Evolutionary conservation across 306 rosid genomes (phyloP).

Genomic region (Ochetophila trinervis): DNA sequence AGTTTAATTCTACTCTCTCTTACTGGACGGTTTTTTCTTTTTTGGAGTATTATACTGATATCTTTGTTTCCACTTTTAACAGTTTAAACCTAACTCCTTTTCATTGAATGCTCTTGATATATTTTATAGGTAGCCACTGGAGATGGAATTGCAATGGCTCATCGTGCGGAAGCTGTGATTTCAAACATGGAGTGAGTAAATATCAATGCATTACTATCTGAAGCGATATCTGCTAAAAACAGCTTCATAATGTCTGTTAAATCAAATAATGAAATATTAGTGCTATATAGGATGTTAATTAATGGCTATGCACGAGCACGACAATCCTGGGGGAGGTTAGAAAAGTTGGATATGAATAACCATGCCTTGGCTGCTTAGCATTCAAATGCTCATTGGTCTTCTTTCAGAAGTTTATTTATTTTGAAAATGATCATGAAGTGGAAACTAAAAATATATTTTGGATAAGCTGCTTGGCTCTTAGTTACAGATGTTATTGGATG

Average conservation of each 20-base stretch:
- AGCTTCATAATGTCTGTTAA: slow-evolving; percentile 9
- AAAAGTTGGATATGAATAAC: background rate
- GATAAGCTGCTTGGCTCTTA: slow-evolving; percentile 1
- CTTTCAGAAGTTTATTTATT: background rate
- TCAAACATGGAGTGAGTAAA: slow-evolving; percentile 95
- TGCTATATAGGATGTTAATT: background rate
- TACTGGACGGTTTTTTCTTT: no score
- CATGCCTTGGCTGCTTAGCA: background rate
- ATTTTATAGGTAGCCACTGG: slow-evolving; percentile 80
- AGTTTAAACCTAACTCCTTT: background rate
- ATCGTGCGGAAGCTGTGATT: slow-evolving; percentile 92
- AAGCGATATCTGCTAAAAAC: slow-evolving; percentile 6
- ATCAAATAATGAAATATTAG: background rate
- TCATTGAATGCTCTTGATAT: slow-evolving; percentile 20
- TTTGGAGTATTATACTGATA: background rate
- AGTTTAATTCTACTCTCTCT: no score
- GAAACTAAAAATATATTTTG: background rate
- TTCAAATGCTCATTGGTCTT: background rate
- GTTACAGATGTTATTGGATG: background rate
- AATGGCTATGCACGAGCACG: background rate
- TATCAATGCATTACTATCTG: background rate
- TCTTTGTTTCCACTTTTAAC: background rate
- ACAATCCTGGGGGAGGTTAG: background rate
- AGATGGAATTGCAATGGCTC: slow-evolving; percentile 96
- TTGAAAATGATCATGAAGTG: background rate